Evolutionary conservation across 768 basidiomycete species (phyloP), one percentile per base, ranked within the genome.

Genomic region (Naganishia friedmannii): DNA sequence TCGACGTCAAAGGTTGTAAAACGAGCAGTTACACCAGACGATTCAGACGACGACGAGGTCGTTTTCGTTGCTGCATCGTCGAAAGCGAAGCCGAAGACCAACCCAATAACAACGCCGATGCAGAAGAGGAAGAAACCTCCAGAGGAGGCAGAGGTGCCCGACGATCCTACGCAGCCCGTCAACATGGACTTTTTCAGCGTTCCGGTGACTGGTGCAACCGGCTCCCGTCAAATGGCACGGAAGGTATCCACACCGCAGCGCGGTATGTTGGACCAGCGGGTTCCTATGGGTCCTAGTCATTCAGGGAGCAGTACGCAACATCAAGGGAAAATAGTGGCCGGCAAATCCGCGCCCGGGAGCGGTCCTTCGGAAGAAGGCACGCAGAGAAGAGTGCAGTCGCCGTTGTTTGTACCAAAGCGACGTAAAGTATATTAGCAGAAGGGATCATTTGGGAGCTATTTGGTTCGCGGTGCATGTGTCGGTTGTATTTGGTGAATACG

Each of bases 141-240:
- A 28, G 13, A 17, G 2, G 32, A n/a, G 2, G 23, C 39, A 15
- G 60, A 63, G 0, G 6, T 51, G 17, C 23, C 28, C 1, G 19
- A 10, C 8, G 42, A 45, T 29, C 34, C 42, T 28, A 1, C 37
- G n/a, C 60, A 29, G 39, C 60, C 60, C 10, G 60, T 63, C 37
- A 21, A 63, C 42, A 63, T 63, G 60, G 60, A 63, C 39, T 63
- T 63, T 45, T 63, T 63, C 60, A 63, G 60, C 42, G 28, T 63
- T 29, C 60, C 60, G 31, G 23, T 31, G 15, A 39, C 57, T n/a
- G 7, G 34, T 23, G 37, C 60, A 26, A 13, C 60, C 9, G 28
- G 2, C 2, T 28, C 60, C 7, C 60, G 60, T 29, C 60, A 28
- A 26, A 46, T 6, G 23, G 17, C 29, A 26, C 37, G 60, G 12